Evolutionary conservation across 805 yeast genomes (phyloP), one percentile per base, ranked within the genome.

Genomic region (Hanseniaspora meyeri): DNA sequence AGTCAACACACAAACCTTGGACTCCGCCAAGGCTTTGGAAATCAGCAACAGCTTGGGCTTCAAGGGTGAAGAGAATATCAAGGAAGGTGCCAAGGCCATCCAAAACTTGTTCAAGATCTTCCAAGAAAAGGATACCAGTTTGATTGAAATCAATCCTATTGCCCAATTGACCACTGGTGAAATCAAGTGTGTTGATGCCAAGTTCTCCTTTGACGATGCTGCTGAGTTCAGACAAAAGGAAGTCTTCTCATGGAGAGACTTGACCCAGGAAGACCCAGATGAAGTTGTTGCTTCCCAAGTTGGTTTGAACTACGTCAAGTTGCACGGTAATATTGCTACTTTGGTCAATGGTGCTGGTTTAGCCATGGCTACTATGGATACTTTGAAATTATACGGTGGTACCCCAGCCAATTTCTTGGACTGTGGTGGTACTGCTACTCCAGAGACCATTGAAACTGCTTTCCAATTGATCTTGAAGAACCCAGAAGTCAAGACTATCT

Each of bases 281-380:
- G 98, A 91, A 76, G 88, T 88, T 64, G 84, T 80, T 72, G 99
- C 98, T 61, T 77, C 93, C 66, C 74, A 87, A 72, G 85, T 81
- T 68, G 93, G 89, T 66, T 81, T 93, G 68, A 93, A 93, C 78
- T 93, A 91, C 73, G 95, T 93, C 77, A 93, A 93, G 77, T 83
- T 93, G 70, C 95, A 91, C 69, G 99, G 99, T 74, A 87, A 89
- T 79, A 91, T 93, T 69, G 99, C 98, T 66, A 91, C 96, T 78
- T 79, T 93, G 61, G 99, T 93, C 71, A 93, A 93, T 74, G 99
- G 99, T 78, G 99, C 99, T 59, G 99, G 99, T 73, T 81, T 93
- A 70, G 99, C 99, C 67, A 93, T 93, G 99, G 99, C 99, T 65
- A 93, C 99, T 63, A 90, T 93, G 97, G 99, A 93, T 74, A 95